Conservation (phyloP, 1,284 basidiomycete species). For the Anthracocystis walkeri region DNA sequence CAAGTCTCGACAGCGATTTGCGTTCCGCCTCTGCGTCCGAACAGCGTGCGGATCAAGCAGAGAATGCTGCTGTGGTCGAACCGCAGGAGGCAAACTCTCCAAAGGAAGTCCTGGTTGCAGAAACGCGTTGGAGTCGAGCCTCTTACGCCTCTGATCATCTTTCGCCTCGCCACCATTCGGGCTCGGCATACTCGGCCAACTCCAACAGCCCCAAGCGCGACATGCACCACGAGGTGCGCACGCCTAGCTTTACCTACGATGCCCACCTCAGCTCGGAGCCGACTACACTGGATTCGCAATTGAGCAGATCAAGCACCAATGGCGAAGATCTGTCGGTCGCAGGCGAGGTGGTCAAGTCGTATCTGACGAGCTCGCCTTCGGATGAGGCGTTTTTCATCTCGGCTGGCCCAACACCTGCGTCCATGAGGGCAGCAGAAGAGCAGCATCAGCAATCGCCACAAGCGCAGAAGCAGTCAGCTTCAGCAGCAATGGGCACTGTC, state of each 20-base stretch:
- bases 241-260: conserved; percentile 29
- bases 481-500: not conserved
- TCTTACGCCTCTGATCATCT: conserved; percentile 16
- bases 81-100: not conserved
- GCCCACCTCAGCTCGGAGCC: conserved; percentile 28
- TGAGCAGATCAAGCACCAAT: conserved; percentile 25
- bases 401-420: not conserved
- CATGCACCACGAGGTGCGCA: conserved; percentile 17
- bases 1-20: conserved; percentile 21
- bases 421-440: not conserved
- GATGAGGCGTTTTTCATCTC: conserved; percentile 34
- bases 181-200: conserved; percentile 14
- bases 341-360: conserved; percentile 34
- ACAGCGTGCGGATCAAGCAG: not conserved
- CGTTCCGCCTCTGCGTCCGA: not conserved
- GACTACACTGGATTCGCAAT: conserved; percentile 35
- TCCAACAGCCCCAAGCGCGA: conserved; percentile 19
- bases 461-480: not conserved
- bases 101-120: conserved; percentile 4
- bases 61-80: not conserved
- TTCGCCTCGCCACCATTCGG: conserved; percentile 19
- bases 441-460: not conserved
- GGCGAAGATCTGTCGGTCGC: conserved; percentile 18
- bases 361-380: conserved; percentile 24
- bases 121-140: conserved; percentile 33